Evolutionary conservation across 768 basidiomycete species (phyloP).

Genomic region (Leccinum subgranulosum): DNA sequence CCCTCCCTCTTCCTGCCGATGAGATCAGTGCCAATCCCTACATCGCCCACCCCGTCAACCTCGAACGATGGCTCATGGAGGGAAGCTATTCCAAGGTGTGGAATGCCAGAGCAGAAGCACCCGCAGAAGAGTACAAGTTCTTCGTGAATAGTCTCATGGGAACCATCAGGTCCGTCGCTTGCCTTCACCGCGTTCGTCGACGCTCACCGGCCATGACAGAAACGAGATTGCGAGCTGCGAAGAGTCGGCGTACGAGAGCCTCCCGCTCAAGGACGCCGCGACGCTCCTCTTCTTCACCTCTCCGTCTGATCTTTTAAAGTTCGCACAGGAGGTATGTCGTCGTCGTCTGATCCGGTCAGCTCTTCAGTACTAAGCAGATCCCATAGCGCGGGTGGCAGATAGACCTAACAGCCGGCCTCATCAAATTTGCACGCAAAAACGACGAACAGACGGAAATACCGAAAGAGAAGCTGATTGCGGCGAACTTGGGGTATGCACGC

Average conservation of each 20-base stretch:
- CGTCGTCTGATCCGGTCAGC: not conserved
- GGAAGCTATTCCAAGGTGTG: conserved; percentile 98
- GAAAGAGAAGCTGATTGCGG: conserved; percentile 76
- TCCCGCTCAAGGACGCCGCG: conserved; percentile 87
- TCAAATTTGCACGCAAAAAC: conserved; percentile 76
- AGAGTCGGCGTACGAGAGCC: conserved; percentile 87
- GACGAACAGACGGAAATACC: conserved; percentile 86
- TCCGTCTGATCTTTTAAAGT: conserved; percentile 76
- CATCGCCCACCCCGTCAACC: conserved; percentile 83
- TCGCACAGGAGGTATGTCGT: conserved; percentile 70
- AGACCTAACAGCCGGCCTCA: conserved; percentile 61
- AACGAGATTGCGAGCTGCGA: conserved; percentile 98
- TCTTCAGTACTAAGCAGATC: conserved; percentile 1
- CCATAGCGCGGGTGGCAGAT: conserved; percentile 82
- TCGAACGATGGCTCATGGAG: conserved; percentile 98
- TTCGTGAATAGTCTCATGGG: conserved; percentile 92
- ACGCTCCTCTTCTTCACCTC: conserved; percentile 89
- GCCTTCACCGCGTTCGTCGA: not conserved
- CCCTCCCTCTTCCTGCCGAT: conserved; percentile 70
- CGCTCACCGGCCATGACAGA: conserved; percentile 38
- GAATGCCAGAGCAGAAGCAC: conserved; percentile 90
- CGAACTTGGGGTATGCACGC: conserved; percentile 75
- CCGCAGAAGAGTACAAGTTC: conserved; percentile 92
- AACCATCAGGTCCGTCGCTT: conserved; percentile 71
- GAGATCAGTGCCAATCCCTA: conserved; percentile 66